These are phyloP conservation scores for Fraxinus baroniana DNA, from an alignment of 305 asterid genomes.

Conservation along the genomic window DNA sequence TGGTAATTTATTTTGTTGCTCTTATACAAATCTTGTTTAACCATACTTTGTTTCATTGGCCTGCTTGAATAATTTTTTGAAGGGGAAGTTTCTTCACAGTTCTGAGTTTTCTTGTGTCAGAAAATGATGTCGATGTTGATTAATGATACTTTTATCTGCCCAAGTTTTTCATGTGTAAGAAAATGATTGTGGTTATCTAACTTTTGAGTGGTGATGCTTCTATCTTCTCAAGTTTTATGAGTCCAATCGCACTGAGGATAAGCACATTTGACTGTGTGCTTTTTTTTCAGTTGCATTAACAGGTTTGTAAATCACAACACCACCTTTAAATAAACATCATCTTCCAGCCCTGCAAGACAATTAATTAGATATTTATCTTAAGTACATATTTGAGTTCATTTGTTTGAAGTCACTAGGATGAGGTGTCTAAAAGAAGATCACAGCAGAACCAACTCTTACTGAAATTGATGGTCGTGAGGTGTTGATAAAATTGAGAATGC, in stretches of 20 bases:
- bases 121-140: background rate
- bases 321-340: background rate
- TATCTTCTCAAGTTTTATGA: background rate
- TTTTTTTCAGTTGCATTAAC: background rate
- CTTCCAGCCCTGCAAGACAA: background rate
- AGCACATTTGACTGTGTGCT: background rate
- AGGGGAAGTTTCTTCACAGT: conserved; percentile 5
- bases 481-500: background rate
- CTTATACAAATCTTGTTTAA: background rate
- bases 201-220: background rate
- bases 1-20: background rate
- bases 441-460: background rate
- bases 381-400: background rate
- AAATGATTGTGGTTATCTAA: background rate
- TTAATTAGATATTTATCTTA: background rate
- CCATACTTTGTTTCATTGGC: background rate
- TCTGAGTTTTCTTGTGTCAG: background rate
- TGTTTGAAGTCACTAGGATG: background rate
- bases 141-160: background rate
- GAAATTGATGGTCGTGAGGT: background rate
- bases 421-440: background rate
- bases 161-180: background rate
- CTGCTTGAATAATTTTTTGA: background rate
- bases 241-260: background rate
- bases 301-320: background rate